Evolutionary conservation across 2,329 filamentous ascomycete species (phyloP).

Genomic region (Nothomitra cinnamomea): DNA sequence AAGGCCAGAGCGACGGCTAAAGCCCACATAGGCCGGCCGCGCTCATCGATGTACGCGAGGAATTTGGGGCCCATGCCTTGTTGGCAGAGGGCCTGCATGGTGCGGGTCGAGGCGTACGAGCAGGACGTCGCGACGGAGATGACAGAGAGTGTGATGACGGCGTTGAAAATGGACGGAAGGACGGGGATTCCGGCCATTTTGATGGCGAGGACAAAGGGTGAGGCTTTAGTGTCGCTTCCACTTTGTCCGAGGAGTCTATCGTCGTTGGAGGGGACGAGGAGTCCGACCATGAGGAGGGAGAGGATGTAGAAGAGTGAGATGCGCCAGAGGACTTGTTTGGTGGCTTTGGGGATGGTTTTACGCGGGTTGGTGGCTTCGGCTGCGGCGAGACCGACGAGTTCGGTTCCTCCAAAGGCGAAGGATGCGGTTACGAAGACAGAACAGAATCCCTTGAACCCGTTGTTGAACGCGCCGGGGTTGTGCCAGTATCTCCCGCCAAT

Average conservation of each 20-base stretch:
- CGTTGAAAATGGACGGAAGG: constrained; percentile 41
- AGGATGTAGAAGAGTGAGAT: constrained; percentile 36
- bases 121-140: constrained; percentile 36
- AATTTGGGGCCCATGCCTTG: constrained; percentile 40
- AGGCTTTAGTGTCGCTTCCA: constrained; percentile 27
- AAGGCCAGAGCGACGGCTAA: constrained; percentile 31
- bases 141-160: constrained; percentile 40
- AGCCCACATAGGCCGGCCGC: constrained; percentile 36
- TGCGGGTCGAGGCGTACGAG: constrained; percentile 42
- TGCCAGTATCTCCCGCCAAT: constrained; percentile 6
- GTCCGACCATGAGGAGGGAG: constrained; percentile 32
- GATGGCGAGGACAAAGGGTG: constrained; percentile 41
- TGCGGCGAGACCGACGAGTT: constrained; percentile 35
- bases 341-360: constrained; percentile 31
- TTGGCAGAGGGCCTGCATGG: constrained; percentile 36
- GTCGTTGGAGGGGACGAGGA: constrained; percentile 31
- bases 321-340: constrained; percentile 38
- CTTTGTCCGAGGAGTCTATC: constrained; percentile 22
- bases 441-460: constrained; percentile 34
- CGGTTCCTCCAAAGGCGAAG: constrained; percentile 35
- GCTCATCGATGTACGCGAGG: constrained; percentile 39
- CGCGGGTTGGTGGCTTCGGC: constrained; percentile 33
- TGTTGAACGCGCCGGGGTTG: constrained; percentile 23
- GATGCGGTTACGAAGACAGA: constrained; percentile 35
- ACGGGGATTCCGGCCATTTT: constrained; percentile 34